Percentiles rank a stretch among this genome's conserved stretches.
Conservation (phyloP, 1,284 basidiomycete genomes). For the Xanthoconium separans region DNA sequence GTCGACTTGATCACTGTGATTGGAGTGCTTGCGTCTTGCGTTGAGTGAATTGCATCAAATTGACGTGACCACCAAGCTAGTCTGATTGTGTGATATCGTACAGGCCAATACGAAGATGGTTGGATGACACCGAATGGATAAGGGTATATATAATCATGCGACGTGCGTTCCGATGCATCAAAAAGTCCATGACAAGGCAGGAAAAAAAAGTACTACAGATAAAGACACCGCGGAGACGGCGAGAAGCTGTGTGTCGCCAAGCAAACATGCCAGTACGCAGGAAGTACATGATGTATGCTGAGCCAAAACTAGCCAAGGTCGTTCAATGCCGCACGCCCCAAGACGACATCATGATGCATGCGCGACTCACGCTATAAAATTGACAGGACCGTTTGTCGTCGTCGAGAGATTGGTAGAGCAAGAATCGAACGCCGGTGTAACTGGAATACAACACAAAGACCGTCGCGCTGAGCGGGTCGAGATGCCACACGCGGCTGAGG, state of each 20-base stretch:
- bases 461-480: conserved; percentile 10
- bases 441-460: conserved; percentile 18
- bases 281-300: conserved; percentile 22
- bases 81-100: not conserved
- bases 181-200: not conserved
- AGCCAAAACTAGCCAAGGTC: conserved; percentile 20
- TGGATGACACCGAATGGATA: not conserved
- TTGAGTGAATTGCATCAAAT: too few species aligned
- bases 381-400: conserved; percentile 28
- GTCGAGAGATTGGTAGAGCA: conserved; percentile 14
- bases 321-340: not conserved
- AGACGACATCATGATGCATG: not conserved
- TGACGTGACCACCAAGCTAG: not conserved
- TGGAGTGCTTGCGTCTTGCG: not conserved
- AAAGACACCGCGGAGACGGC: too few species aligned
- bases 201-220: not conserved
- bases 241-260: not conserved
- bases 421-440: conserved; percentile 23
- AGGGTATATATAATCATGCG: too few species aligned
- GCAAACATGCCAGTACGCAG: conserved; percentile 20
- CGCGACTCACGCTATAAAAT: conserved; percentile 26
- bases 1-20: not conserved
- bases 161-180: not conserved
- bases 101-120: not conserved
- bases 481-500: conserved; percentile 21